phyloP scores from a whole-genome alignment of 345 rosid species.

The Kandelia obovata region DNA sequence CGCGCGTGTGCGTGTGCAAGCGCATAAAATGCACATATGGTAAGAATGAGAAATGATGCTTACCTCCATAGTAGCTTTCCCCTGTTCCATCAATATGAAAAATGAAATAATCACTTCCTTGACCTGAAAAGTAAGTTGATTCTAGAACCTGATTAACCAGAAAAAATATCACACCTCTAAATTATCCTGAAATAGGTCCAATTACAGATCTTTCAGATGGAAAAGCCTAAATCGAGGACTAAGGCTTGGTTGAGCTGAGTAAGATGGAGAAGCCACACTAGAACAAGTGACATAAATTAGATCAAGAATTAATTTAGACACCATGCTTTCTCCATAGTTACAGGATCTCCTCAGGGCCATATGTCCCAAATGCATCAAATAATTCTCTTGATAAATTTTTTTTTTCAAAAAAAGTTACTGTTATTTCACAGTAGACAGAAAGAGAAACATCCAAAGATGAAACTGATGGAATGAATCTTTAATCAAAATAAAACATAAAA shows the following conservation, averaged over 20 bases:
- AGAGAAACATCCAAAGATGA: slow-evolving; percentile 5
- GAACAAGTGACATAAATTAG: too few species aligned
- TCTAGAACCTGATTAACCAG: neutral
- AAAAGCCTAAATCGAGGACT: too few species aligned
- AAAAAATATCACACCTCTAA: neutral
- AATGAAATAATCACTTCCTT: slow-evolving; percentile 87
- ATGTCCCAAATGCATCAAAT: neutral
- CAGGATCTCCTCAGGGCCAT: neutral
- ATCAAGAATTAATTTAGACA: too few species aligned
- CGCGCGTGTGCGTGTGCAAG: too few species aligned
- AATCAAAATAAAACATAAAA: neutral
- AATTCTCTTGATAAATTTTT: neutral
- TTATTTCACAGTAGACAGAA: neutral
- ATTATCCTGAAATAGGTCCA: too few species aligned
- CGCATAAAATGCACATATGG: neutral
- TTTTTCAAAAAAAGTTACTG: neutral
- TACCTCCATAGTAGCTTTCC: slow-evolving; percentile 86
- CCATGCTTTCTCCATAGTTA: neutral
- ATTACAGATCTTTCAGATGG: too few species aligned
- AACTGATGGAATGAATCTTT: slow-evolving; percentile 45
- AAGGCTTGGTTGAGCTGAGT: too few species aligned
- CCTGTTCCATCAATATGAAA: slow-evolving; percentile 95
- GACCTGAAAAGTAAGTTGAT: slow-evolving; percentile 44
- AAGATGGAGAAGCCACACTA: too few species aligned
- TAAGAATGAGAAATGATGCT: slow-evolving; percentile 1